Evolutionary conservation across 306 rosid genomes (phyloP), one percentile per base, ranked within the genome.

Genomic region (Cicer cuneatum): DNA sequence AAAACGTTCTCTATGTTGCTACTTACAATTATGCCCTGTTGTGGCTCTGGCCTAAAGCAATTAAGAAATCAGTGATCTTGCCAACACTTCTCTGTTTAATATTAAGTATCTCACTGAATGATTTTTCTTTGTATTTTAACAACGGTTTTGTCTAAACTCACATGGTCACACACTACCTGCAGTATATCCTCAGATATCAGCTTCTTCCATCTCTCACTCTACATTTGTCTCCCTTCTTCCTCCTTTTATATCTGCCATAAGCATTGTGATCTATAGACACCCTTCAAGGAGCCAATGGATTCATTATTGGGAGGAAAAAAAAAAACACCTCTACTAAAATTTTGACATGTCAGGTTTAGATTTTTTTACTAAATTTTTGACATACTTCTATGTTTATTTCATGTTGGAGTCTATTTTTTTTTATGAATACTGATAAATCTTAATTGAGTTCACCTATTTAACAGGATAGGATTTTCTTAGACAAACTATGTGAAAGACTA

Each of bases 231-330:
- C 51, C 60, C 58, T 1, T 45, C 14, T 60, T 21, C 76, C 71
- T 24, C 24, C 63, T 77, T 69, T 69, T 47, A 38, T 59, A 69
- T 49, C 13, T 0, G 11, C 12, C 33, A 7, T 21, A 68, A 19
- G 10, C 33, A 47, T 13, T 18, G 71, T n/a, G 11, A 13, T 51
- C 49, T 58, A 40, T 71, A 39, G 66, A 5, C 64, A 5, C 64
- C 71, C 64, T 57, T 40, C 57, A 59, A n/a, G 54, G 9, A 46
- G 56, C 47, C 53, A 5, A 59, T 48, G 46, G 43, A 64, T 64
- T 76, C 74, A 21, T 69, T 35, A 2, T 10, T 7, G 49, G 74
- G 40, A 41, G 12, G 8, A 63, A 38, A 10, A 29, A n/a, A 67
- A 47, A 15, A 2, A 15, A 4, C 18, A 13, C 37, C 11, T 64